Conservation (phyloP, 2,329 filamentous ascomycete genomes). For the Raffaelea deltoideospora region DNA sequence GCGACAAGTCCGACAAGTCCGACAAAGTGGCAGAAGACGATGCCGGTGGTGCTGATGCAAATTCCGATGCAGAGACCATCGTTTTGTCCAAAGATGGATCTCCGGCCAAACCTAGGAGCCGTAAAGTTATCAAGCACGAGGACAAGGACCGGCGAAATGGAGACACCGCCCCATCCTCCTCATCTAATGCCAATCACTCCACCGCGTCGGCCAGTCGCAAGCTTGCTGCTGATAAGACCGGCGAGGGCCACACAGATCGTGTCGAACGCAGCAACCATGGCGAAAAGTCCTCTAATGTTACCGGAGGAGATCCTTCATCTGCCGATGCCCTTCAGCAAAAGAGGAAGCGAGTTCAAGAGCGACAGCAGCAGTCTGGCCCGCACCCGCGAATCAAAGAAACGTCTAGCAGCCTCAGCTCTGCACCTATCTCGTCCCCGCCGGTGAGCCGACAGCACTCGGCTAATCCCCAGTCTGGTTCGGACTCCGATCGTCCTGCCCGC, state of each 20-base stretch:
- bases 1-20: conserved; percentile 16
- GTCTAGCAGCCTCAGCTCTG: conserved; percentile 43
- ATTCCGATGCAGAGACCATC: conserved; percentile 60
- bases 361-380: not conserved
- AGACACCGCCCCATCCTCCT: conserved; percentile 18
- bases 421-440: conserved; percentile 37
- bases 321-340: conserved; percentile 22
- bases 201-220: conserved; percentile 2
- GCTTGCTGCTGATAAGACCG: conserved; percentile 10
- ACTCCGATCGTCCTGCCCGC: conserved; percentile 33
- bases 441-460: conserved; percentile 24
- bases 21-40: too few species aligned
- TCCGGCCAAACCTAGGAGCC: conserved; percentile 36
- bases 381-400: conserved; percentile 26
- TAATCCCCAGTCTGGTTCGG: conserved; percentile 32
- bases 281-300: too few species aligned
- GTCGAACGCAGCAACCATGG: conserved; percentile 2
- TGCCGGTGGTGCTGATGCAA: conserved; percentile 34
- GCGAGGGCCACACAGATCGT: too few species aligned
- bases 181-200: not conserved
- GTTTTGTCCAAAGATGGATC: conserved; percentile 52
- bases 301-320: too few species aligned
- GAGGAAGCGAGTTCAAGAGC: conserved; percentile 33
- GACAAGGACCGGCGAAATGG: conserved; percentile 45
- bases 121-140: conserved; percentile 50